Evolutionary conservation across 2,329 filamentous ascomycete species (phyloP).

Genomic region (Epichloe coenophiala): DNA sequence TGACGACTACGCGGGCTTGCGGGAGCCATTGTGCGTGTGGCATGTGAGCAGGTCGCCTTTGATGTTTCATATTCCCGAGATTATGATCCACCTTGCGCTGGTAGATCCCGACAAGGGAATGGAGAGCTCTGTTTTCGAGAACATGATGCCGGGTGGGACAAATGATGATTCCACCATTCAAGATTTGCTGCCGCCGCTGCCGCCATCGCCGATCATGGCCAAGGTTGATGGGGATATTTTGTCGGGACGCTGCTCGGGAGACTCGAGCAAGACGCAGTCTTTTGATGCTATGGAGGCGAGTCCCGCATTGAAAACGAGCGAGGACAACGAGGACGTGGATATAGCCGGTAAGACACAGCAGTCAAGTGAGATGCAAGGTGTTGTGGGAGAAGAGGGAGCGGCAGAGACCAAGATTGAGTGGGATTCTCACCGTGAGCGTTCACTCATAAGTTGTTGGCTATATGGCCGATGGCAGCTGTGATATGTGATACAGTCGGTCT

Average conservation of each 20-base stretch:
- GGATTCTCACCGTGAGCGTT: fast-evolving
- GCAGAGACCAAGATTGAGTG: no score
- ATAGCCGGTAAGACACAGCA: neutral
- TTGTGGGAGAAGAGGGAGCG: neutral
- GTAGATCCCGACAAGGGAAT: neutral
- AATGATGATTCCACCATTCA: neutral
- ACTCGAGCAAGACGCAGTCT: no score
- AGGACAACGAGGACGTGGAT: neutral
- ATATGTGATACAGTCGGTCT: no score
- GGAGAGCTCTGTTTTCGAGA: neutral
- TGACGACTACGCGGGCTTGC: neutral
- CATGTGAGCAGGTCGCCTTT: neutral
- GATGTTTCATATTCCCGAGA: neutral
- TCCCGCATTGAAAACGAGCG: no score
- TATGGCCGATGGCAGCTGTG: neutral
- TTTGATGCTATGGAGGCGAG: no score
- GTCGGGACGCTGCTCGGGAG: neutral
- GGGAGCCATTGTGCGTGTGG: neutral
- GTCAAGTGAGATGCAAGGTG: neutral
- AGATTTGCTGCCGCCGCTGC: neutral
- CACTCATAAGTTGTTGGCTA: neutral
- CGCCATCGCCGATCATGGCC: neutral
- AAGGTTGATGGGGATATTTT: neutral
- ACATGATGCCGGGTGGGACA: neutral
- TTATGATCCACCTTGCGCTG: neutral